Conservation (phyloP, 192 early-diverging fungal species). For the Gaertneriomyces semiglobifer region DNA sequence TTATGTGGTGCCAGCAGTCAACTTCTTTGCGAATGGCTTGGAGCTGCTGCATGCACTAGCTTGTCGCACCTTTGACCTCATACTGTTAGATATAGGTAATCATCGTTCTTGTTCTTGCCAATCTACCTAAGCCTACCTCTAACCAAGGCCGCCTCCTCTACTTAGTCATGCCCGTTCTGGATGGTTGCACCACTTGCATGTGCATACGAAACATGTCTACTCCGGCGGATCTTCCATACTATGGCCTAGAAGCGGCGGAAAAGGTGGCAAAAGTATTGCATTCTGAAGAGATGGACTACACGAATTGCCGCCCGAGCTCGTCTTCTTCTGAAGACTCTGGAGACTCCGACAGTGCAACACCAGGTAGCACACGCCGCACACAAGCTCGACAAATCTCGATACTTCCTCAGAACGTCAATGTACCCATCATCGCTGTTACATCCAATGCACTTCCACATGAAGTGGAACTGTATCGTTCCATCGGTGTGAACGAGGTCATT, state of each 20-base stretch:
- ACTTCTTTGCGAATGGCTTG: slow-evolving; percentile 13
- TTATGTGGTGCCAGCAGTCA: neutral
- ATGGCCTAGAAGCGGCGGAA: no score
- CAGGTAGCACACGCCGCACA: no score
- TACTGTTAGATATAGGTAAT: slow-evolving; percentile 12
- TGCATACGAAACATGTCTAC: neutral
- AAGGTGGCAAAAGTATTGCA: no score
- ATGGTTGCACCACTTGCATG: neutral
- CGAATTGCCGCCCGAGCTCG: no score
- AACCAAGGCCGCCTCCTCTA: neutral
- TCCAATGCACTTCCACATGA: slow-evolving; percentile 12
- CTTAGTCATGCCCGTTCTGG: slow-evolving; percentile 8
- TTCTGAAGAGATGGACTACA: no score
- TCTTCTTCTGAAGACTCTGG: no score
- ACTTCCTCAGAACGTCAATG: neutral
- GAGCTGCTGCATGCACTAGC: neutral
- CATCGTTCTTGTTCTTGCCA: neutral
- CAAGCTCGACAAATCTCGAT: no score
- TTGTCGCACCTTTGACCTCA: slow-evolving; percentile 1
- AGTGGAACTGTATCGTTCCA: neutral
- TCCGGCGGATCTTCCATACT: neutral
- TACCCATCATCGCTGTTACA: slow-evolving; percentile 8
- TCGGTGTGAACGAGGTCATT: slow-evolving; percentile 4
- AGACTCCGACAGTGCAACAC: no score
- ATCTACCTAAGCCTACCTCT: neutral